Percentiles rank a stretch among this genome's conserved stretches.
Conservation (phyloP, 2,329 filamentous ascomycete species). For the Pleurostoma richardsiae region DNA sequence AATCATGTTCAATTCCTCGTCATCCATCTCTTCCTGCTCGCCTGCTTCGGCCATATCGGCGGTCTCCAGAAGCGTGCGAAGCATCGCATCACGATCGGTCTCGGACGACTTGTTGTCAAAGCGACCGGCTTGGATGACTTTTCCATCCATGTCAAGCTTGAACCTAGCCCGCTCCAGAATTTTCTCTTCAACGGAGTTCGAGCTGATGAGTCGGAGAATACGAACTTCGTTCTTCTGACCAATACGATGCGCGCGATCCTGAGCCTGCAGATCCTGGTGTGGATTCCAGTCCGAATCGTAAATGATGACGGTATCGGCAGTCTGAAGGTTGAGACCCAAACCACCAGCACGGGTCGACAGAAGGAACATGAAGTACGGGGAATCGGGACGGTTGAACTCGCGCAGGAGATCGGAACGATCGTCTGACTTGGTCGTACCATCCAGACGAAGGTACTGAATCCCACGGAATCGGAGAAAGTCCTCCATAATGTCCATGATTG, state of each 20-base stretch:
- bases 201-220: slow-evolving; percentile 91
- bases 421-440: slow-evolving; percentile 96
- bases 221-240: slow-evolving; percentile 99
- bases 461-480: slow-evolving; percentile 86
- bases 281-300: slow-evolving; percentile 99
- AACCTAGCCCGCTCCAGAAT: slow-evolving; percentile 94
- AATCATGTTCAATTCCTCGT: slow-evolving; percentile 93
- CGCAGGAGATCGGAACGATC: slow-evolving; percentile 88
- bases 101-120: slow-evolving; percentile 99
- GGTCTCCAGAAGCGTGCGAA: slow-evolving; percentile 86
- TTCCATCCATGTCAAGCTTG: slow-evolving; percentile 99
- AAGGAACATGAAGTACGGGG: slow-evolving; percentile 95
- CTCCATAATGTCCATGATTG: slow-evolving; percentile 99
- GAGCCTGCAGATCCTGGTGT: slow-evolving; percentile 96
- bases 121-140: slow-evolving; percentile 98
- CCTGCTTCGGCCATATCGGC: slow-evolving; percentile 62
- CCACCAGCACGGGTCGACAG: slow-evolving; percentile 98
- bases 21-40: slow-evolving; percentile 96
- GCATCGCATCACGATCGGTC: slow-evolving; percentile 94
- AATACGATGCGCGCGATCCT: slow-evolving; percentile 99
- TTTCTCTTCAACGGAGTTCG: slow-evolving; percentile 97
- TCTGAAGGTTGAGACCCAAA: slow-evolving; percentile 94
- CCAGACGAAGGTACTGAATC: slow-evolving; percentile 82
- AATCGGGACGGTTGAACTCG: slow-evolving; percentile 84
- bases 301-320: slow-evolving; percentile 97